Evolutionary conservation across 140 eudicot species (phyloP), one percentile per base, ranked within the genome.

Genomic region (Flaveria floridana): DNA sequence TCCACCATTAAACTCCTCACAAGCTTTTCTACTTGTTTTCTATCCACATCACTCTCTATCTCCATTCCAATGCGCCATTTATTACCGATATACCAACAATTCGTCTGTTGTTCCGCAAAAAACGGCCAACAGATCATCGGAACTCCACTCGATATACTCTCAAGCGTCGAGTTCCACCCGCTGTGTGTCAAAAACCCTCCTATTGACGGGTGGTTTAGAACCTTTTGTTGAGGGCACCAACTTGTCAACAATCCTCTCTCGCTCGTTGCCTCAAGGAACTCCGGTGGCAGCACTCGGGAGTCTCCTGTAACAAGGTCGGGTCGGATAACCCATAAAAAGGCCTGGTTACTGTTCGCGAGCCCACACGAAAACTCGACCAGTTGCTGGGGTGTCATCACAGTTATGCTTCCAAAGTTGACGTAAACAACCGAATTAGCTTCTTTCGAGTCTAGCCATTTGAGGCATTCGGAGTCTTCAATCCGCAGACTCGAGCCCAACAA

Each of bases 51-150:
- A 42, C 34, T 63, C n/a, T 73, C 30, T 26, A 26, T 26, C 30
- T 26, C 30, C 30, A 26, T 26, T 26, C 30, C 30, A 26, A 26
- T 26, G 30, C 30, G 30, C 30, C 30, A 26, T 26, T 26, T 26
- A 3, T 26, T 26, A 26, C 30, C 2, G 30, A 26, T 26, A 26
- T 26, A 26, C 83, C 76, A 78, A 56, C 84, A 83, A 26, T 83
- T 83, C 0, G 79, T 75, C 6, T 70, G 84, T 75, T 83, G 86
- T 5, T 83, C 86, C 1, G 81, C 86, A 15, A 83, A 79, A 0
- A 83, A 83, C 3, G 86, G 86, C 86, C 86, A 83, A 53, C 86
- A 83, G 20, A 83, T 26, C 79, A 75, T 79, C 0, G 86, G 81
- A 3, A 83, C 73, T 0, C 86, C 86, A 62, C 78, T 28, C 0